Evolutionary conservation across 108 stramenopile species (phyloP).

Genomic region (Discostella stelligeroides): DNA sequence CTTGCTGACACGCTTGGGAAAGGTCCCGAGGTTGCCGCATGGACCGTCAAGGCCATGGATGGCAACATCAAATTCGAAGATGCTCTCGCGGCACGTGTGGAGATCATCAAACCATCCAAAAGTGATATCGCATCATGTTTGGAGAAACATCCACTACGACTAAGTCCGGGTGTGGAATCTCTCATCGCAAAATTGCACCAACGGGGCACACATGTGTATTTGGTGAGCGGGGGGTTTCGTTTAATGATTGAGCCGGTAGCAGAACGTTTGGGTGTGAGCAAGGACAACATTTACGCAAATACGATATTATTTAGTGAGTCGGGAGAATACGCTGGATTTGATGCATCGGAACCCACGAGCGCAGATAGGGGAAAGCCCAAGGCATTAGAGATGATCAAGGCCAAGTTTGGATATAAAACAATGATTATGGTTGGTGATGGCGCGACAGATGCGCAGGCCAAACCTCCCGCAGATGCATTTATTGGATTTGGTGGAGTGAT

Average conservation of each 20-base stretch:
- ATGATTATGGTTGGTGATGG: constrained; percentile 99
- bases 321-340: constrained; percentile 90
- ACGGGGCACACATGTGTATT: constrained; percentile 84
- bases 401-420: constrained; percentile 58
- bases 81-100: constrained; percentile 88
- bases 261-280: constrained; percentile 61
- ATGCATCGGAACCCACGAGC: constrained; percentile 87
- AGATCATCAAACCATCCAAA: constrained; percentile 84
- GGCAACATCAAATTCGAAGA: constrained; percentile 96
- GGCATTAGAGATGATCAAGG: constrained; percentile 74
- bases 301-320: constrained; percentile 82
- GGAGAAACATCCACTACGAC: constrained; percentile 69
- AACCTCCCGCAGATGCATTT: constrained; percentile 95
- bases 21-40: constrained; percentile 88
- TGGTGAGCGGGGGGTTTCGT: constrained; percentile 97
- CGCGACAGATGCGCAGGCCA: constrained; percentile 98
- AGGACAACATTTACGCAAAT: constrained; percentile 90
- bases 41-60: constrained; percentile 96
- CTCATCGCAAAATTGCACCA: constrained; percentile 75
- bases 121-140: constrained; percentile 70
- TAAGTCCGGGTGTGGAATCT: constrained; percentile 80
- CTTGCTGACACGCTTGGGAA: constrained; percentile 94
- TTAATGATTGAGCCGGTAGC: constrained; percentile 99
- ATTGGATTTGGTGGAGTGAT: constrained; percentile 98
- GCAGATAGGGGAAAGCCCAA: constrained; percentile 95